Percentiles rank a stretch among this genome's conserved stretches.
phyloP scores from a whole-genome alignment of 495 filamentous ascomycete species.

The Xylaria bambusicola region DNA sequence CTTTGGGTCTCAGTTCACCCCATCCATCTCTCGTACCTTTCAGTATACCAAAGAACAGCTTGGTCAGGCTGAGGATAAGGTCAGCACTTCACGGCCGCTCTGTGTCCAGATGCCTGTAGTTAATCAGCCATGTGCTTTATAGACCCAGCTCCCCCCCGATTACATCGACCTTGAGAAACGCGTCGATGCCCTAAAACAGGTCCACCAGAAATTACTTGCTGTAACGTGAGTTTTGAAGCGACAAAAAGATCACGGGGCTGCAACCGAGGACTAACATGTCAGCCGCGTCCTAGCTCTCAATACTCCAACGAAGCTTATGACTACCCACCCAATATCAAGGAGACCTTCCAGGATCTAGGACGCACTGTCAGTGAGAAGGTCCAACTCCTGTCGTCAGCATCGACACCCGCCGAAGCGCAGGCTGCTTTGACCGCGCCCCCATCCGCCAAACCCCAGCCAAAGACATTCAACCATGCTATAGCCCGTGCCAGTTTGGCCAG shows the following conservation, averaged over 20 bases:
- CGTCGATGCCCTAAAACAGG: slow-evolving; percentile 95
- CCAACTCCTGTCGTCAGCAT: slow-evolving; percentile 78
- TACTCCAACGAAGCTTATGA: slow-evolving; percentile 97
- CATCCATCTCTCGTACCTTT: slow-evolving; percentile 89
- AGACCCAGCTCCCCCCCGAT: slow-evolving; percentile 95
- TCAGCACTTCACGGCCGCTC: slow-evolving; percentile 33
- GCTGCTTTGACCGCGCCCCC: slow-evolving; percentile 90
- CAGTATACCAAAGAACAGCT: slow-evolving; percentile 97
- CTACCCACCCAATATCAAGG: slow-evolving; percentile 98
- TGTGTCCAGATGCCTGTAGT: background rate
- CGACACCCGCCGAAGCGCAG: slow-evolving; percentile 87
- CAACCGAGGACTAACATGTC: background rate
- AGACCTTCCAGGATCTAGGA: slow-evolving; percentile 93
- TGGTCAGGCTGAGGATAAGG: slow-evolving; percentile 93
- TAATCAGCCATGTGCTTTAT: slow-evolving; percentile 22
- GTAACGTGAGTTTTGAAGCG: slow-evolving; percentile 73
- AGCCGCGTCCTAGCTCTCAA: slow-evolving; percentile 65
- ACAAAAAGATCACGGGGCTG: background rate
- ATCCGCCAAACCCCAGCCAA: slow-evolving; percentile 90
- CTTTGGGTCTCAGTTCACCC: slow-evolving; percentile 65
- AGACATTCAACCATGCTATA: slow-evolving; percentile 96
- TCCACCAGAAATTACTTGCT: slow-evolving; percentile 92
- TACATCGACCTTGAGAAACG: slow-evolving; percentile 99
- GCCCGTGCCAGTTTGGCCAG: slow-evolving; percentile 88
- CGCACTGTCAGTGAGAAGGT: slow-evolving; percentile 97